phyloP scores from a whole-genome alignment of 805 yeast genomes.

The Yamadazyma endophytica region DNA sequence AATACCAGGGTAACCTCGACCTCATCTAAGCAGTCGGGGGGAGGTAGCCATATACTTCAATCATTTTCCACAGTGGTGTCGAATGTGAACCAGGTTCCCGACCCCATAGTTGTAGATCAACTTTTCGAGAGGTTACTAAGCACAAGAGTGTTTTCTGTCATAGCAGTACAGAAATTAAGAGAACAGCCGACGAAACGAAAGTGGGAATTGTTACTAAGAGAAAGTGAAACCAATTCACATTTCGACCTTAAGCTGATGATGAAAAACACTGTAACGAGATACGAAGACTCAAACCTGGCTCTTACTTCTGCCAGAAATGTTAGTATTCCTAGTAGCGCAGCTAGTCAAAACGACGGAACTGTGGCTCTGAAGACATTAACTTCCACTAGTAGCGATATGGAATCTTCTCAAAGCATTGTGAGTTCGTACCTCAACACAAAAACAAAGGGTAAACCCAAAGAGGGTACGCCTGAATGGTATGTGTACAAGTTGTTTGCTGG shows the following conservation, averaged over 20 bases:
- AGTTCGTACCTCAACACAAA: constrained; percentile 1
- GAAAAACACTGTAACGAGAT: constrained; percentile 1
- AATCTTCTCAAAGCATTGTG: constrained; percentile 5
- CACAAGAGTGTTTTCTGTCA: constrained; percentile 33
- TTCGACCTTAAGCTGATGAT: constrained; percentile 28
- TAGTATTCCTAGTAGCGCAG: background rate
- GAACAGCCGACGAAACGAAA: constrained; percentile 32
- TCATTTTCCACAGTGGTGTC: constrained; percentile 31
- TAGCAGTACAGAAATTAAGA: constrained; percentile 26
- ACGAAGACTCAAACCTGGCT: background rate
- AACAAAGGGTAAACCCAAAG: constrained; percentile 25
- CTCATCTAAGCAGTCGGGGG: background rate
- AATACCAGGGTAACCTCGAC: constrained; percentile 6
- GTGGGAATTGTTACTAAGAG: constrained; percentile 42
- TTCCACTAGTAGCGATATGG: constrained; percentile 10
- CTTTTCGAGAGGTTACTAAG: constrained; percentile 38
- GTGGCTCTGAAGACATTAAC: too few species aligned
- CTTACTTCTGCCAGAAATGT: background rate
- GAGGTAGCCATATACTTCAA: constrained; percentile 21
- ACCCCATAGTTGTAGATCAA: constrained; percentile 29
- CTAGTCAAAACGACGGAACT: too few species aligned
- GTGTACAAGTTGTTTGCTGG: constrained; percentile 34
- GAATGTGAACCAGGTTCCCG: constrained; percentile 32
- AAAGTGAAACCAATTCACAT: constrained; percentile 32
- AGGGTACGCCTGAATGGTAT: constrained; percentile 39